phyloP scores from a whole-genome alignment of 257 asterid species.

The Solanum pinnatisectum region DNA sequence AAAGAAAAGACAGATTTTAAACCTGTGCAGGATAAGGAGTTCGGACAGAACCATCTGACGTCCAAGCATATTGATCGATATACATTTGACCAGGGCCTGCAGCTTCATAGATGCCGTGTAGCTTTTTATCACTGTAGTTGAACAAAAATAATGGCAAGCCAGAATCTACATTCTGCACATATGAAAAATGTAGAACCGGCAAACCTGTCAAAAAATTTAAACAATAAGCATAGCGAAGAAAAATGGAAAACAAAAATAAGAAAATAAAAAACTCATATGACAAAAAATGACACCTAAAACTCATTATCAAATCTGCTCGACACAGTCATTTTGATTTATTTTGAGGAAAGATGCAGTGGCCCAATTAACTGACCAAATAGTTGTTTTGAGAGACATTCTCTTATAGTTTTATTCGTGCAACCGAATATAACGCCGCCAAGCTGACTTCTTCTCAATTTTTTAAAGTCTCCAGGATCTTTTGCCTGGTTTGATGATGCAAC shows the following conservation, averaged over 20 bases:
- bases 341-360: conserved; percentile 5
- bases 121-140: conserved; percentile 52
- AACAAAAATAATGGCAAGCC: conserved; percentile 83
- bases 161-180: conserved; percentile 61
- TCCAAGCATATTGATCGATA: conserved; percentile 85
- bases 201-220: conserved; percentile 43
- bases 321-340: neutral
- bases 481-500: neutral
- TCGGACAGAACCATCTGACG: conserved; percentile 58
- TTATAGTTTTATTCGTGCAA: conserved; percentile 22
- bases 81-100: conserved; percentile 65
- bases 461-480: neutral
- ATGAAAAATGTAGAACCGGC: conserved; percentile 49
- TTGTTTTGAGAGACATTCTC: conserved; percentile 25
- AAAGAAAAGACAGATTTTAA: conserved; percentile 6
- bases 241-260: neutral
- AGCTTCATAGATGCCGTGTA: conserved; percentile 80
- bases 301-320: neutral
- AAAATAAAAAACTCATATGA: neutral
- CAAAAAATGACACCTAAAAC: neutral
- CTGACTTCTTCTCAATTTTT: conserved; percentile 18
- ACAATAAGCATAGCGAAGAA: neutral
- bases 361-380: conserved; percentile 24
- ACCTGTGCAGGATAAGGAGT: conserved; percentile 86
- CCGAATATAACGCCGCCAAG: conserved; percentile 42